These are phyloP conservation scores for Yarrowia bubula DNA, from an alignment of 805 yeast species.

Conservation along the genomic window DNA sequence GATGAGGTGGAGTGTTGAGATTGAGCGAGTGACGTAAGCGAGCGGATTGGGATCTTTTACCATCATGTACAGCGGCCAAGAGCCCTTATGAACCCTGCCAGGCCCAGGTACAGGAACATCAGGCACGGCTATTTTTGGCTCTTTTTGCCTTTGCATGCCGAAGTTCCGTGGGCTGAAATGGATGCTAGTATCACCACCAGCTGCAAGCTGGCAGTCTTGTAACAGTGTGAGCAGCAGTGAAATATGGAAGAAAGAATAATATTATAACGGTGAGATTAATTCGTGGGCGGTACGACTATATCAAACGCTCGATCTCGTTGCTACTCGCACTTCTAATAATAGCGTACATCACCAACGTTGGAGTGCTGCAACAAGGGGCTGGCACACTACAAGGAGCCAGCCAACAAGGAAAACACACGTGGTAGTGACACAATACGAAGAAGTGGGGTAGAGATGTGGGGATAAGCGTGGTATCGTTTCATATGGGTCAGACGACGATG, in stretches of 20 bases:
- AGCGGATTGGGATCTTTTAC: no score
- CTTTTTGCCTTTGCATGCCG: not conserved
- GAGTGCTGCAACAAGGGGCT: slow-evolving; percentile 6
- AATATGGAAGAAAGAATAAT: no score
- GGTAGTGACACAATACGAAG: not conserved
- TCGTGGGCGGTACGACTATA: no score
- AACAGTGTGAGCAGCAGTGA: no score
- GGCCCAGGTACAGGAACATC: slow-evolving; percentile 2
- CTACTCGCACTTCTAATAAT: not conserved
- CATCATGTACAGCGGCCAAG: not conserved
- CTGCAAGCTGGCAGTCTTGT: no score
- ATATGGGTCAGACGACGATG: no score
- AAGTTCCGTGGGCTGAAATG: not conserved
- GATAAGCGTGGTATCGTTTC: not conserved
- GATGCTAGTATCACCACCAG: no score
- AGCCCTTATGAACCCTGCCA: slow-evolving; percentile 13
- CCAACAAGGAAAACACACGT: slow-evolving; percentile 9
- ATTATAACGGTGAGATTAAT: no score
- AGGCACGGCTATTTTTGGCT: slow-evolving; percentile 23
- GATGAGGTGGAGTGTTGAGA: not conserved
- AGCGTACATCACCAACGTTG: slow-evolving; percentile 17
- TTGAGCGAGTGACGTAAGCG: not conserved
- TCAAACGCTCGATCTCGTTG: not conserved
- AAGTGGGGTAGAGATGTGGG: not conserved
- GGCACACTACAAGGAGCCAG: slow-evolving; percentile 2